Evolutionary conservation across 345 rosid genomes (phyloP).

Genomic region (Lumnitzera racemosa): DNA sequence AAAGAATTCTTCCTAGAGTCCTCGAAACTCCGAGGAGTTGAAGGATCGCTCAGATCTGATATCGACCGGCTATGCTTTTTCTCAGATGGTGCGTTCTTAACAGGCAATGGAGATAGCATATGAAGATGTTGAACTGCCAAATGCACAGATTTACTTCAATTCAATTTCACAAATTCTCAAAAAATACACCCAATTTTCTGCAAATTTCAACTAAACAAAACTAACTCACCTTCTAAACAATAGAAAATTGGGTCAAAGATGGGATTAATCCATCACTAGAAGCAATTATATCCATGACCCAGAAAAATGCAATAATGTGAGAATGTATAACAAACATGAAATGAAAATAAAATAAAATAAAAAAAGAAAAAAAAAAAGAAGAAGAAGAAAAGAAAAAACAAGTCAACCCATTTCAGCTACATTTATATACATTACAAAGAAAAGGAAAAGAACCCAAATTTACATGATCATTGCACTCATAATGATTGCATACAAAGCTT

Average conservation of each 20-base stretch:
- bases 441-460: slow-evolving; percentile 1
- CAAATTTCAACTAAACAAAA: neutral
- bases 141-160: neutral
- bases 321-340: too few species aligned
- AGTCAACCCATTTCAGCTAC: too few species aligned
- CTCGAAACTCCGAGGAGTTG: slow-evolving; percentile 59
- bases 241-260: too few species aligned
- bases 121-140: slow-evolving; percentile 73
- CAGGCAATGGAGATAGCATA: slow-evolving; percentile 28
- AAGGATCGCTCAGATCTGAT: slow-evolving; percentile 90
- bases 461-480: slow-evolving; percentile 5
- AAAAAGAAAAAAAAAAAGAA: too few species aligned
- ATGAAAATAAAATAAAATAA: too few species aligned
- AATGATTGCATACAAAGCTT: neutral
- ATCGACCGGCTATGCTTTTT: slow-evolving; percentile 63
- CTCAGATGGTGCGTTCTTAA: slow-evolving; percentile 25
- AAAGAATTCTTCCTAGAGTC: slow-evolving; percentile 56
- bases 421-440: neutral
- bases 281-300: too few species aligned
- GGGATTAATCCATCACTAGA: too few species aligned
- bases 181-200: neutral
- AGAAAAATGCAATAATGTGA: too few species aligned
- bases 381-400: too few species aligned
- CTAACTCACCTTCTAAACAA: too few species aligned
- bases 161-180: neutral